Conservation (phyloP, 495 filamentous ascomycete genomes). For the Rostrohypoxylon terebratum region DNA sequence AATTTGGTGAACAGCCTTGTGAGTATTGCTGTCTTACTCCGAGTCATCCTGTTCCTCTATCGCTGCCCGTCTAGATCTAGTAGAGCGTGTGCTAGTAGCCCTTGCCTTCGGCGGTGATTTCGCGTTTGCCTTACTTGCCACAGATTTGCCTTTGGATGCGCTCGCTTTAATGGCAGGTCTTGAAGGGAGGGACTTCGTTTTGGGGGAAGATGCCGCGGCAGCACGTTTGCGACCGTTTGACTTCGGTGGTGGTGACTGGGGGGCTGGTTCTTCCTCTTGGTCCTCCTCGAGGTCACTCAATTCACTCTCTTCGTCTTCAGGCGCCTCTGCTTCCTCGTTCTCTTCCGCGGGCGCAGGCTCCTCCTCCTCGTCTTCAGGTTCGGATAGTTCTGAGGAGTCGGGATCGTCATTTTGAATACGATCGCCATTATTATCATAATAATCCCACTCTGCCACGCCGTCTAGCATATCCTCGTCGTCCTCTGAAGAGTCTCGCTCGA, state of each 20-base stretch:
- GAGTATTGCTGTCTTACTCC: conserved; percentile 21
- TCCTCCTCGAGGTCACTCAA: conserved; percentile 47
- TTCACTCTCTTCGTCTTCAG: conserved; percentile 40
- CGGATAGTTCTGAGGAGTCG: conserved; percentile 42
- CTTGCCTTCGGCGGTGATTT: conserved; percentile 42
- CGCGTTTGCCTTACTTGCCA: conserved; percentile 41
- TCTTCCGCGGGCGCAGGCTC: conserved; percentile 37
- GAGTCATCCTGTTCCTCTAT: conserved; percentile 37
- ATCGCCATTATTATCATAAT: conserved; percentile 52
- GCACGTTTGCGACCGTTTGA: conserved; percentile 42
- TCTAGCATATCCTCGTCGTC: conserved; percentile 69
- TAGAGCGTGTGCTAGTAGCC: conserved; percentile 42
- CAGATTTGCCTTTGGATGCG: conserved; percentile 39
- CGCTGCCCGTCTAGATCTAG: conserved; percentile 46
- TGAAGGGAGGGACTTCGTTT: conserved; percentile 36
- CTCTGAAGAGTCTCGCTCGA: conserved; percentile 64
- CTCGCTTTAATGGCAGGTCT: conserved; percentile 44
- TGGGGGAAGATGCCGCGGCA: conserved; percentile 32
- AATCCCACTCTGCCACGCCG: conserved; percentile 67
- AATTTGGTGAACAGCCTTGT: background rate
- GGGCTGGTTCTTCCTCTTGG: conserved; percentile 41
- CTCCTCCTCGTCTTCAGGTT: conserved; percentile 43
- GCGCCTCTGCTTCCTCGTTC: conserved; percentile 45
- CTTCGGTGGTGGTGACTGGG: conserved; percentile 36
- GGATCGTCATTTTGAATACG: conserved; percentile 33